Conservation (phyloP, 73 alveolate species). For the Diophrys appendiculata region DNA sequence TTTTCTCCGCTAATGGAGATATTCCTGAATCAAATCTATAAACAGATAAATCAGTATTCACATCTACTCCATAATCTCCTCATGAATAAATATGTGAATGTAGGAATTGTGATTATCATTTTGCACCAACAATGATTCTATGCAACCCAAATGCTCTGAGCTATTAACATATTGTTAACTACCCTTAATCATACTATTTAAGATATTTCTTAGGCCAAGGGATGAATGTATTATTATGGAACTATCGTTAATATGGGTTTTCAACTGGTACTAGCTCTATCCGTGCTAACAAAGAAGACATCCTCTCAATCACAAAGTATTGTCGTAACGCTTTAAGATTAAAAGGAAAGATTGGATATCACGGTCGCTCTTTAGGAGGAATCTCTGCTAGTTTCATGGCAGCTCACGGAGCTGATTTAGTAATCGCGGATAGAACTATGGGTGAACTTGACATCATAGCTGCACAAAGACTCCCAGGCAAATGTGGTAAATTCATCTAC, state of each 20-base stretch:
- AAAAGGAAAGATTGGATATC: constrained; percentile 66
- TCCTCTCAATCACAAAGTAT: constrained; percentile 21
- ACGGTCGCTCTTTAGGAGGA: constrained; percentile 85
- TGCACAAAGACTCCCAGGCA: constrained; percentile 25
- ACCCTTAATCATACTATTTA: constrained; percentile 46
- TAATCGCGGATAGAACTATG: constrained; percentile 78
- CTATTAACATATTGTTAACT: constrained; percentile 62
- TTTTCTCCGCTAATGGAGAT: constrained; percentile 49
- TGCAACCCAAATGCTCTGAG: constrained; percentile 87
- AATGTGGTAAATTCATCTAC: not conserved
- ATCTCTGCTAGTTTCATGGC: constrained; percentile 75
- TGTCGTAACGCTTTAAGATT: constrained; percentile 25
- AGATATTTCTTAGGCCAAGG: constrained; percentile 54
- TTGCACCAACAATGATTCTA: constrained; percentile 66
- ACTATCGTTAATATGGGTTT: constrained; percentile 79
- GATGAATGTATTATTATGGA: constrained; percentile 75
- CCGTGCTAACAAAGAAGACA: constrained; percentile 64
- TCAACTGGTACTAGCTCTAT: constrained; percentile 56
- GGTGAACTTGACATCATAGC: constrained; percentile 34
- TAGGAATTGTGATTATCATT: not conserved
- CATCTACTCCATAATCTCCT: not conserved
- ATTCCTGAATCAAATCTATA: constrained; percentile 7
- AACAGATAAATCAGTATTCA: not conserved
- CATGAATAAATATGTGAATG: not conserved
- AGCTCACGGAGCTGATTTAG: constrained; percentile 42